Evolutionary conservation across 768 basidiomycete species (phyloP).

Genomic region (Trametes elegans): DNA sequence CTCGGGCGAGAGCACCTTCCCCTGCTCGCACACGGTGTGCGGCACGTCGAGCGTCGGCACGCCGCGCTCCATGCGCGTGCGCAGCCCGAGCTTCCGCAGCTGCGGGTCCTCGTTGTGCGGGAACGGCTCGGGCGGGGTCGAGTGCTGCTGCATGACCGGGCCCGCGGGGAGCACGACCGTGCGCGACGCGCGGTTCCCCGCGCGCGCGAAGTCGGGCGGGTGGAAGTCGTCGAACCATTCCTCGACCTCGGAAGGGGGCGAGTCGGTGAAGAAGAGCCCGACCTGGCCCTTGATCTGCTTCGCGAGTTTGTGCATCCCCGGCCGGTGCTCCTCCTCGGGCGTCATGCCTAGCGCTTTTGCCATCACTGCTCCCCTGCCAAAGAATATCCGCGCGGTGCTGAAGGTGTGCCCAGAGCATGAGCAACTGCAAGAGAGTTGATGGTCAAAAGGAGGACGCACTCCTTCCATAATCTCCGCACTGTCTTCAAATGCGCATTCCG

Average conservation of each 20-base stretch:
- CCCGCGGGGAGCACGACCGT: constrained; percentile 79
- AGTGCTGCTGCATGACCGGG: constrained; percentile 78
- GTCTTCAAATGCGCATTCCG: constrained; percentile 93
- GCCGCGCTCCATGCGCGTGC: constrained; percentile 81
- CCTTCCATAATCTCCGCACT: constrained; percentile 91
- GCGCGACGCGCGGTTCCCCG: constrained; percentile 75
- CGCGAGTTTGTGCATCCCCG: constrained; percentile 77
- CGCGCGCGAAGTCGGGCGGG: constrained; percentile 88
- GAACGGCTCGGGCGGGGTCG: constrained; percentile 84
- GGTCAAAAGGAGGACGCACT: constrained; percentile 53
- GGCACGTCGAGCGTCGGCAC: constrained; percentile 78
- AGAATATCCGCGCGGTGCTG: constrained; percentile 88
- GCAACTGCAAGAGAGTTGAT: background rate
- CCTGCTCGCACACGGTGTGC: constrained; percentile 85
- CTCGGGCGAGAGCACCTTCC: constrained; percentile 75
- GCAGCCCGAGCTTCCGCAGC: constrained; percentile 85
- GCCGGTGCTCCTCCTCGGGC: constrained; percentile 79
- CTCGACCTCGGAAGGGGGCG: constrained; percentile 83
- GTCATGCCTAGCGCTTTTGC: constrained; percentile 92
- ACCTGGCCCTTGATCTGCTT: constrained; percentile 94
- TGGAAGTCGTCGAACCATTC: constrained; percentile 94
- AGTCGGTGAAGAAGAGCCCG: constrained; percentile 89
- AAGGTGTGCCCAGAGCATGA: background rate
- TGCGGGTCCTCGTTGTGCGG: constrained; percentile 98
- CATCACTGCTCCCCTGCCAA: constrained; percentile 87